Base-by-base conservation (phyloP, 208 protist genomes). In the Wallacemonas sp. region DNA sequence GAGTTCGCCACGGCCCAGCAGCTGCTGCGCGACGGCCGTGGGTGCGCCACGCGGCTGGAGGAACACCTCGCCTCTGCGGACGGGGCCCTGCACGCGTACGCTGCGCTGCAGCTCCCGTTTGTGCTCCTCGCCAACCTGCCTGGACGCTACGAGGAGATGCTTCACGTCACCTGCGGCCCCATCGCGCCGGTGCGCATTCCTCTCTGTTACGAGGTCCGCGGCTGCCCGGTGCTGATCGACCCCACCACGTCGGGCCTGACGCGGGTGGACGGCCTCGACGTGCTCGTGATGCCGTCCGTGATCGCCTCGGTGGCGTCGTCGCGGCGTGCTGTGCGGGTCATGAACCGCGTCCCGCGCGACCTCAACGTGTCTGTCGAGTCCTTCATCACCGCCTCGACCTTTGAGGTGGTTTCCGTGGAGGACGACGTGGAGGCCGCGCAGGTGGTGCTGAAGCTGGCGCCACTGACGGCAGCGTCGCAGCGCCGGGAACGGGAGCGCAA, bases 301-400 rank as follows among this genome's bases (percentile, higher is more conserved):
- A 84, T 97, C 54, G 92, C 92, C 3, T 80, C 77, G 3, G 63
- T 95, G 0, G 84, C 81, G 8, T 73, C 75, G 1, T 93, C 92
- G 39, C 81, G 80, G 36, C 85, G 92, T 14, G 84, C 66, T 12
- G 49, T 97, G 20, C 65, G 70, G 16, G 61, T 97, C 0, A 67
- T 91, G n/a, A 97, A 94, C 73, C 89, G 92, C 25, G 68, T 89
- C n/a, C 89, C 92, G 32, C 87, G 92, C 23, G 92, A 97, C 55
- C 65, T 97, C 28, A 76, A 81, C 44, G 87, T 94, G n/a, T 76
- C 62, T 1, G 85, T 93, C 38, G 74, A 81, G 22, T 79, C 86
- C 22, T 91, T 86, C 39, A 72, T 86, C 28, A 82, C 80, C 50
- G 65, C 82, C 22, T 70, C 84, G 3, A 81, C 81, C 42, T 87